A percentile compares a stretch with the other conserved stretches of the same genome.
These are phyloP conservation scores for Amauroascus niger DNA, from an alignment of 2,329 filamentous ascomycete genomes.

Conservation along the genomic window DNA sequence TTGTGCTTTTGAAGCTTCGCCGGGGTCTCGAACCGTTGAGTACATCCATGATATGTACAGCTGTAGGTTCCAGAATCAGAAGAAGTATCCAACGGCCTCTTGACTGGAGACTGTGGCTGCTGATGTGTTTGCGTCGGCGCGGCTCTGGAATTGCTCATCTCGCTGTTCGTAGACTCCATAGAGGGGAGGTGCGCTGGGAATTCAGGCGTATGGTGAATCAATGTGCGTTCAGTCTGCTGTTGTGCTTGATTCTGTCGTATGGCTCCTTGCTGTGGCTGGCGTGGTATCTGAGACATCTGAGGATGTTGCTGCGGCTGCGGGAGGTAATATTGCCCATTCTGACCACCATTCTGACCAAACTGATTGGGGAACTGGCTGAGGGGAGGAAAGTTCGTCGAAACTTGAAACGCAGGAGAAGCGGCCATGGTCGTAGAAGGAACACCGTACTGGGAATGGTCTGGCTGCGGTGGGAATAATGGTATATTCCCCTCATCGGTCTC, in stretches of 20 bases:
- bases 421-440: slow-evolving; percentile 12
- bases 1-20: slow-evolving; percentile 88
- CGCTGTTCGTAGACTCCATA: slow-evolving; percentile 53
- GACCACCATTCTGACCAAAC: slow-evolving; percentile 8
- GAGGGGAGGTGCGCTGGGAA: slow-evolving; percentile 52
- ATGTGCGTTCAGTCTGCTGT: slow-evolving; percentile 25
- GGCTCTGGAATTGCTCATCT: slow-evolving; percentile 26
- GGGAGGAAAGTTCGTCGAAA: slow-evolving; percentile 22
- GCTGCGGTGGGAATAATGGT: slow-evolving; percentile 58
- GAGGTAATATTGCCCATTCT: slow-evolving; percentile 1
- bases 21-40: slow-evolving; percentile 77
- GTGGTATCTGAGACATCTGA: slow-evolving; percentile 12
- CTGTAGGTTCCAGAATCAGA: slow-evolving; percentile 87
- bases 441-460: slow-evolving; percentile 28
- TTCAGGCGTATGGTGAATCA: slow-evolving; percentile 42
- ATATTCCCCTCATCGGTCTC: slow-evolving; percentile 58
- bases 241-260: slow-evolving; percentile 18
- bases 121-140: slow-evolving; percentile 12
- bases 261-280: slow-evolving; percentile 16
- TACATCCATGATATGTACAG: slow-evolving; percentile 89
- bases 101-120: slow-evolving; percentile 29
- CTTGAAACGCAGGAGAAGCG: slow-evolving; percentile 4
- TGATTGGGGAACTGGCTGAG: slow-evolving; percentile 12
- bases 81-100: slow-evolving; percentile 53
- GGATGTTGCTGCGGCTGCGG: slow-evolving; percentile 16